A percentile compares a stretch with the other conserved stretches of the same genome.
phyloP scores from a whole-genome alignment of 306 rosid species.

The Vachellia collinsii region DNA sequence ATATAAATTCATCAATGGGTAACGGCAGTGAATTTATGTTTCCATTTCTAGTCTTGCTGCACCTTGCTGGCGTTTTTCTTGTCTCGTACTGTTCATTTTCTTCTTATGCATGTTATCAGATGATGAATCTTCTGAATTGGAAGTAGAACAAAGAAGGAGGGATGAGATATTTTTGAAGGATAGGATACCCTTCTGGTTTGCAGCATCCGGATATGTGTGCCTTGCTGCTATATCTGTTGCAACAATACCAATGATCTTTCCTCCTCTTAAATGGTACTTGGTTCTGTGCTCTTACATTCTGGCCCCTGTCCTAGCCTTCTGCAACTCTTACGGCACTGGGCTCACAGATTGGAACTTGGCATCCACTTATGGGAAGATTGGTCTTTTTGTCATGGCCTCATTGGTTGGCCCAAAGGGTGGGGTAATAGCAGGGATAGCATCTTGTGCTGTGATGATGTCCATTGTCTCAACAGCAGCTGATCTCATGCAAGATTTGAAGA shows the following conservation, averaged over 20 bases:
- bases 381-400: constrained; percentile 83
- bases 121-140: constrained; percentile 50
- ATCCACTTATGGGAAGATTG: constrained; percentile 88
- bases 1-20: constrained; percentile 4
- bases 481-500: constrained; percentile 99
- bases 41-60: constrained; percentile 23
- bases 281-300: constrained; percentile 79
- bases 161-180: constrained; percentile 80
- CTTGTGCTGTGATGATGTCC: constrained; percentile 92
- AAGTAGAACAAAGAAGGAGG: constrained; percentile 59
- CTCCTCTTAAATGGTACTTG: constrained; percentile 93
- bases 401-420: constrained; percentile 83
- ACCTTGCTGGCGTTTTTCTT: neutral
- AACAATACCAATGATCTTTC: constrained; percentile 81
- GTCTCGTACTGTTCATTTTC: constrained; percentile 27
- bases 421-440: constrained; percentile 83
- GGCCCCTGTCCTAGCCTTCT: constrained; percentile 93
- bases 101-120: constrained; percentile 53
- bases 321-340: constrained; percentile 91
- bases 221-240: constrained; percentile 73
- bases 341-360: constrained; percentile 86
- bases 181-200: constrained; percentile 82
- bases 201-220: constrained; percentile 82
- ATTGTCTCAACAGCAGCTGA: constrained; percentile 95
- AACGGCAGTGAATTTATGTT: neutral